These are phyloP conservation scores for Coemansia sp. DNA, from an alignment of 192 early-diverging fungal genomes.

Conservation along the genomic window DNA sequence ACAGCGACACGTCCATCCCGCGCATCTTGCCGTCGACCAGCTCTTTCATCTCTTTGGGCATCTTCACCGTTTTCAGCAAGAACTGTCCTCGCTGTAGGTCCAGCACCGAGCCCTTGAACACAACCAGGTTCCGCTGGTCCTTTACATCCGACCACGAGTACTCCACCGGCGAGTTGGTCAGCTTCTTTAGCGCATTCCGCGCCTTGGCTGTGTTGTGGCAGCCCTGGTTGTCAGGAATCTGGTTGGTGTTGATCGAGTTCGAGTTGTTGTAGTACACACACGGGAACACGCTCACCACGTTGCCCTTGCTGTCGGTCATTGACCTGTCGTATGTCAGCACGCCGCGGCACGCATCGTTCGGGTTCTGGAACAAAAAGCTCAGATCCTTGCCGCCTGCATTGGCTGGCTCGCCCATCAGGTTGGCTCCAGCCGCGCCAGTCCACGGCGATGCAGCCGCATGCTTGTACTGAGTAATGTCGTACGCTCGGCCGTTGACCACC, in stretches of 20 bases:
- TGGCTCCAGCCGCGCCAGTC: constrained; percentile 46
- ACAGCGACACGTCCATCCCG: constrained; percentile 56
- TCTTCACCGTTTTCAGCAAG: constrained; percentile 57
- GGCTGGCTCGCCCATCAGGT: constrained; percentile 59
- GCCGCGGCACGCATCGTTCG: constrained; percentile 67
- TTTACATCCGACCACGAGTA: constrained; percentile 70
- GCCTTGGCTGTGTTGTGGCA: constrained; percentile 62
- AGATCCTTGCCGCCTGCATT: constrained; percentile 70
- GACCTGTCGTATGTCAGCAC: constrained; percentile 42
- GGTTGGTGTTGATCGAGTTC: constrained; percentile 40
- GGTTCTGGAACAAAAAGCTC: constrained; percentile 76
- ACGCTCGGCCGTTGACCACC: constrained; percentile 65
- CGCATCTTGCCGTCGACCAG: constrained; percentile 50
- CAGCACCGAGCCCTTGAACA: constrained; percentile 76
- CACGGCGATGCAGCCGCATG: constrained; percentile 54
- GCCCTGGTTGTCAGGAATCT: constrained; percentile 57
- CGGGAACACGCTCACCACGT: constrained; percentile 67
- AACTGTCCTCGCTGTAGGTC: constrained; percentile 67
- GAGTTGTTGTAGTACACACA: constrained; percentile 63
- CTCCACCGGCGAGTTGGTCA: constrained; percentile 57
- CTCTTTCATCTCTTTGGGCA: constrained; percentile 24
- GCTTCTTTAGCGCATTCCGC: constrained; percentile 45
- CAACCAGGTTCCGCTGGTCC: constrained; percentile 61
- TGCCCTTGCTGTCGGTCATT: constrained; percentile 29
- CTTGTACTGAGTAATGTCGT: constrained; percentile 60